Evolutionary conservation across 495 filamentous ascomycete species (phyloP), one percentile per base, ranked within the genome.

Genomic region (Tuber melanosporum): DNA sequence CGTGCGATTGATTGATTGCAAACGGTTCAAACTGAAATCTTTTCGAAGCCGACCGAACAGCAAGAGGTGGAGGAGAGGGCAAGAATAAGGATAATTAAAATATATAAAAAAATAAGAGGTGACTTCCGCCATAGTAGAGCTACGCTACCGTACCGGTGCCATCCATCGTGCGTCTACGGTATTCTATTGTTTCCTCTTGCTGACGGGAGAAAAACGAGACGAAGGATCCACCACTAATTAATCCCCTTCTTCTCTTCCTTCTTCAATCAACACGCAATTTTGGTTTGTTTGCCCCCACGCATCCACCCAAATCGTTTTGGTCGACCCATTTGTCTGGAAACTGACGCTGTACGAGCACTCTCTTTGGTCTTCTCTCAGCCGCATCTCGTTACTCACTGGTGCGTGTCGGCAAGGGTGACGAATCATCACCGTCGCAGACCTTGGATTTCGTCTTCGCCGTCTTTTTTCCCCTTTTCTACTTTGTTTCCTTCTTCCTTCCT

Each of bases 261-360:
- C 57, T 32, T 66, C 57, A 7, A 36, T 66, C 8, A 36, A 14
- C 57, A 32, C 57, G 57, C 57, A 36, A 36, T 26, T 36, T 66
- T 66, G 57, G 57, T 66, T 66, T 66, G 57, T 66, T 36, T 36
- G 57, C 57, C 57, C 57, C 57, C 57, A 66, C 57, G 26, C 57
- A 36, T 36, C 26, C 32, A 15, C 7, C 26, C 3, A 66, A 36
- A 26, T 36, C 26, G 7, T 32, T 66, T 36, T 19, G 26, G 19
- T 66, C 57, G 12, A 36, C 26, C 26, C 57, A 66, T 66, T 66
- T 66, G 57, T 66, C 26, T 66, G 57, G 57, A 36, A 66, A 66
- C 57, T 66, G 57, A 36, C 57, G 26, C 26, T 36, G 57, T 5
- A 26, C 32, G 32, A 32, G 32, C 32, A 32, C 57, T 66, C 57